Evolutionary conservation across 75 land plant species (phyloP), one percentile per base, ranked within the genome.

Genomic region (Isoetes taiwanensis): DNA sequence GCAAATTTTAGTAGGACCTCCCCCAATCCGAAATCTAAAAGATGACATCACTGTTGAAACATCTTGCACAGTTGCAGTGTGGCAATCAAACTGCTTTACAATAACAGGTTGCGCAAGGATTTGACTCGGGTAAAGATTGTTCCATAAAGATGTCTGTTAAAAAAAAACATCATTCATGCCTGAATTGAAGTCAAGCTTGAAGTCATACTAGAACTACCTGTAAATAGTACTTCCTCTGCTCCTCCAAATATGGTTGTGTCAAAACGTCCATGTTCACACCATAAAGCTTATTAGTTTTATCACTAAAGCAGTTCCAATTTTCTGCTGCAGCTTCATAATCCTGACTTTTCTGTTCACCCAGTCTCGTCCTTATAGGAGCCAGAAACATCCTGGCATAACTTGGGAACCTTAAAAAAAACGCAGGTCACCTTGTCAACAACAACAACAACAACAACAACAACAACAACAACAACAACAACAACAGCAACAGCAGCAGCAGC

Each of bases 371-470:
- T 52, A 89, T 80, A 34, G 99, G 96, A 46, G 99, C 96, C 23
- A 94, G 23, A 86, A 85, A 89, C 90, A 94, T 88, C 40, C 90
- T 83, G 29, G 99, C 99, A 82, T 94, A 96, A 56, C 99, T 94
- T 35, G 99, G 99, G 70, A 88, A 94, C 99, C 99, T 94, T 57
- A 28, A 30, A 37, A 32, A 14, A 26, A 11, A 48, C 19, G 17
- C 9, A 19, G 17, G 10, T 11, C 52, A 11, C n/a, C n/a, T n/a
- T n/a, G n/a, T n/a, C n/a, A n/a, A n/a, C n/a, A n/a, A n/a, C n/a
- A n/a, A n/a, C n/a, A n/a, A n/a, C n/a, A 11, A 48, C 19, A 48
- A 11, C 9, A 48, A 10, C 8, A 10, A 48, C 52, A 48, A 11
- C 9, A 10, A 9, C 14, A 14, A 14, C 14, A 14, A 9, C 12